Evolutionary conservation across 768 basidiomycete species (phyloP), one percentile per base, ranked within the genome.

Genomic region (Punctularia strigosozonata): DNA sequence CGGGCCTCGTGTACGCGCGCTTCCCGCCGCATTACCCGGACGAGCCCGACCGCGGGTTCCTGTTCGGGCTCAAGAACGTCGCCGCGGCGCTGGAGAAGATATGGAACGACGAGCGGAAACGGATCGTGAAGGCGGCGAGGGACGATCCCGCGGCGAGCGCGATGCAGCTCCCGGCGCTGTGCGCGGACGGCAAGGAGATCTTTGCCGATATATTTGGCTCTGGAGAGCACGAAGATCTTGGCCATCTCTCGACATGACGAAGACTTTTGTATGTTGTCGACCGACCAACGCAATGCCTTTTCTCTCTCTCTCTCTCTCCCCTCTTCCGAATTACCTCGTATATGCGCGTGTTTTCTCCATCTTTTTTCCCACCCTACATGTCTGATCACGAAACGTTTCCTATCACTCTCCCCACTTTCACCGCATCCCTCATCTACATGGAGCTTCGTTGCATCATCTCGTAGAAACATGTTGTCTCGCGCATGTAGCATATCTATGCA

Each of bases 11-110:
- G 12, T 85, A 86, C 51, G 95, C 94, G 22, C 76, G 90, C 32
- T 99, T 95, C 59, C 92, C 91, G 3, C 94, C 94, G 1, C 90
- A 88, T 54, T 85, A 87, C 46, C 79, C 82, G 1, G 77, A 83
- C 31, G 72, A 82, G 54, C 86, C 95, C 17, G 95, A 99, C 59
- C 77, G 88, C 37, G 95, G 95, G 5, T 98, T 98, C 60, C 59
- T 97, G 22, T 86, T 84, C 53, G 95, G 95, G 3, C 59, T 99
- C 57, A 81, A 80, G 65, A 89, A 71, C 53, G 59, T 98, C 22
- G 70, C 83, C 8, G 70, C 71, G 47, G 67, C 83, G 24, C 60
- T 99, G 48, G 83, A 84, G 55, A 70, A 67, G 37, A 86, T 94
- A 30, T 98, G 89, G 85, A 80, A 86, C 43, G 75, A 81, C 43